Base-by-base conservation (phyloP, 257 asterid genomes). In the Ilex asprella region DNA sequence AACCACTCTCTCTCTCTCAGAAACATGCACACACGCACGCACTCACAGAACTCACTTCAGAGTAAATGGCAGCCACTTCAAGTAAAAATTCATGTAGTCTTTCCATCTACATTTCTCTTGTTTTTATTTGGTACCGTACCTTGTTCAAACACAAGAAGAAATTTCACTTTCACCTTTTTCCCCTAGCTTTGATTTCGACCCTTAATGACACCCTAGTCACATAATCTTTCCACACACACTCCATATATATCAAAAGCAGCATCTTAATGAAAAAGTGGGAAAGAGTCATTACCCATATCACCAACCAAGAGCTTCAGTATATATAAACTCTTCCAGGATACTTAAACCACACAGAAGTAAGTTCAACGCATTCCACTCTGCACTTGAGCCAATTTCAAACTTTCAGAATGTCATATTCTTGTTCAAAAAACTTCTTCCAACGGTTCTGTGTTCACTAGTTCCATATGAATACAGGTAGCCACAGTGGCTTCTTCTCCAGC, bases 361-460 rank as follows among this genome's bases (percentile, higher is more conserved):
- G 64, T 61, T 51, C 15, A 30, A 69, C 66, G 39, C 11, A 35
- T 47, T 46, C 63, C 49, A 50, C 44, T 56, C 21, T 60, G 50
- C n/a, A 31, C 21, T 59, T 10, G 10, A 16, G 54, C 27, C 27
- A 15, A 14, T 7, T 47, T 67, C 61, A 50, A 63, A 65, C 5
- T 29, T 52, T 39, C 76, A 43, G 61, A 63, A 85, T 90, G 97
- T 65, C 83, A 30, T 60, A 69, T 58, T 76, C 85, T 3, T 77
- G 47, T 60, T 64, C 84, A 8, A 82, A 78, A 21, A 79, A 72
- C 75, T 91, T 79, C 83, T 65, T 84, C 0, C 57, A 71, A 21
- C 80, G 95, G 67, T 88, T 88, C 72, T 86, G 88, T 73, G 75
- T 86, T 2, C 88, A 82, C 61, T 93, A 82, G 35, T 79, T 67